phyloP scores from a whole-genome alignment of 2,329 filamentous ascomycete genomes.

The Neurospora sp. region DNA sequence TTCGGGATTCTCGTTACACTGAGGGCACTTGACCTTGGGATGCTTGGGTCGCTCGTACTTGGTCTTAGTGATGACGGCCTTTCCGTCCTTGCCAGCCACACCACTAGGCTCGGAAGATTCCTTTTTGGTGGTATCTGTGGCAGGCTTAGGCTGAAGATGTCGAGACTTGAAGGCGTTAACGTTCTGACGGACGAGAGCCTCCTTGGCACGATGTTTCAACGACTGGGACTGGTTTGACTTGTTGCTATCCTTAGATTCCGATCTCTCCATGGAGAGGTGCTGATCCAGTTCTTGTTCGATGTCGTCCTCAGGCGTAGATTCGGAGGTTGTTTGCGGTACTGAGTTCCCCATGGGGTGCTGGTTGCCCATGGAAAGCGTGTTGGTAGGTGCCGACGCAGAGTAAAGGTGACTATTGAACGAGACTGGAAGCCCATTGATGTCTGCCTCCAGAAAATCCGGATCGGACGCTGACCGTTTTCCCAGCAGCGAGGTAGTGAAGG shows the following conservation, averaged over 20 bases:
- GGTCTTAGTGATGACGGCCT: constrained; percentile 32
- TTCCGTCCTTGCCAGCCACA: constrained; percentile 30
- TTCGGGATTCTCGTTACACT: constrained; percentile 62
- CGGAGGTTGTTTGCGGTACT: constrained; percentile 11
- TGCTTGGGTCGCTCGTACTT: constrained; percentile 54
- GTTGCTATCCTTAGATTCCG: constrained; percentile 37
- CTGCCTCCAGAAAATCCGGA: constrained; percentile 17
- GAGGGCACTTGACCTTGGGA: constrained; percentile 59
- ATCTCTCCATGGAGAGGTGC: constrained; percentile 30
- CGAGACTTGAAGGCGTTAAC: constrained; percentile 27
- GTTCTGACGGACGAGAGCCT: constrained; percentile 36
- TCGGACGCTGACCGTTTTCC: constrained; percentile 23
- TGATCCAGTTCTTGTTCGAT: constrained; percentile 8
- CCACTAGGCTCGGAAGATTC: constrained; percentile 5
- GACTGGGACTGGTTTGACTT: constrained; percentile 33
- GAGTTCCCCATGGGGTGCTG: constrained; percentile 15
- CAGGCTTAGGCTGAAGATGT: constrained; percentile 36
- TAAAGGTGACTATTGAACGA: constrained; percentile 5
- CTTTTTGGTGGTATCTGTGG: constrained; percentile 19
- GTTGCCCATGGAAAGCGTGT: constrained; percentile 6
- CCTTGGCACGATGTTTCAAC: constrained; percentile 36
- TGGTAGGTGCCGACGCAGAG: constrained; percentile 12
- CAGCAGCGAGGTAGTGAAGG: constrained; percentile 9
- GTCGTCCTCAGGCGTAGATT: constrained; percentile 9
- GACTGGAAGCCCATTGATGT: neutral